A percentile compares a stretch with the other conserved stretches of the same genome.
Evolutionary conservation across 371 early-diverging fungal genomes (phyloP).

Genomic region (Rhizomucor miehei): DNA sequence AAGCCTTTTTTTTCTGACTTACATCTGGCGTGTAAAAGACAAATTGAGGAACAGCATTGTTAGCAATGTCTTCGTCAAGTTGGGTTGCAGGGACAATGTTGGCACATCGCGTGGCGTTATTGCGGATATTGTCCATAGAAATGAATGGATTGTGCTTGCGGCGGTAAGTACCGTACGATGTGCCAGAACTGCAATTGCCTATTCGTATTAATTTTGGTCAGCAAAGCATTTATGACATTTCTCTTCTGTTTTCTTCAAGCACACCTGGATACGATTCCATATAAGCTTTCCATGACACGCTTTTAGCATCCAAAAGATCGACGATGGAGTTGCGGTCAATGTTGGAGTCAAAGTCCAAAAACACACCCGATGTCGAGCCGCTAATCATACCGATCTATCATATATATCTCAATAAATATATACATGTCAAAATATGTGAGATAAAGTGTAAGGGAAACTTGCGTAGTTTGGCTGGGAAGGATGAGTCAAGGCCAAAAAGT

Average conservation of each 20-base stretch:
- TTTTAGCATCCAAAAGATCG: conserved; percentile 56
- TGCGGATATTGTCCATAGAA: conserved; percentile 40
- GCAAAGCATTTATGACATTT: background rate
- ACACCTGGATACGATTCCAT: conserved; percentile 45
- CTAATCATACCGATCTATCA: conserved; percentile 25
- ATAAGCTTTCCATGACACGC: conserved; percentile 61
- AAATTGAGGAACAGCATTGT: conserved; percentile 46
- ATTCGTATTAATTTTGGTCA: background rate
- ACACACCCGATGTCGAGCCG: conserved; percentile 35
- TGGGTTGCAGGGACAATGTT: conserved; percentile 49
- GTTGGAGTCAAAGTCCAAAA: conserved; percentile 21
- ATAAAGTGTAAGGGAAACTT: background rate
- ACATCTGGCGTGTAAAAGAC: conserved; percentile 43
- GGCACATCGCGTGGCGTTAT: conserved; percentile 43
- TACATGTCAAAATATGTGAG: background rate
- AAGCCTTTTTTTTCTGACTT: background rate
- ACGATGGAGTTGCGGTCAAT: conserved; percentile 42
- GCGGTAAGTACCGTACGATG: conserved; percentile 24
- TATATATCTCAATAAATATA: background rate
- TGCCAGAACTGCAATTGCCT: conserved; percentile 23
- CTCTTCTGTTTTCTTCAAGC: background rate
- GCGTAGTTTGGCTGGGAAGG: conserved; percentile 34
- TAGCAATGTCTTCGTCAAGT: conserved; percentile 42
- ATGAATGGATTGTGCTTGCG: conserved; percentile 69
- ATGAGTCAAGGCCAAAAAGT: conserved; percentile 43